These are phyloP conservation scores for Acephala macrosclerotiorum DNA, from an alignment of 2,329 filamentous ascomycete genomes.

Conservation along the genomic window DNA sequence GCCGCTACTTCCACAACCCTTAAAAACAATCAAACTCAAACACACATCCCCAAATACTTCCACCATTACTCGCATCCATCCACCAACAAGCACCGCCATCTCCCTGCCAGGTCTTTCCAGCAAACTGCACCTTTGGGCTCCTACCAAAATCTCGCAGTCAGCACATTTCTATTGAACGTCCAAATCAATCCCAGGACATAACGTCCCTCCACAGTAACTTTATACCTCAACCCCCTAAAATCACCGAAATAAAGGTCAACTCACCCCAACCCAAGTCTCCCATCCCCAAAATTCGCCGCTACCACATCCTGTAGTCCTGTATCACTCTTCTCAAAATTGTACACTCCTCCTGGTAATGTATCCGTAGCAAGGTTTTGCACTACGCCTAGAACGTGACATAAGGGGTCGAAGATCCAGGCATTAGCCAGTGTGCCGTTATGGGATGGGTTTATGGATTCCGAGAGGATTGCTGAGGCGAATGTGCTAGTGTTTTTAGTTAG, in stretches of 20 bases:
- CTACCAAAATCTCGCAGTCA: too few species aligned
- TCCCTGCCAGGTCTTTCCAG: background rate
- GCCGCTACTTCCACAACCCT: background rate
- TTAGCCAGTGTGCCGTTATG: background rate
- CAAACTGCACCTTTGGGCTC: background rate
- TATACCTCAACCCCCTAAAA: too few species aligned
- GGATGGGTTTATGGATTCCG: background rate
- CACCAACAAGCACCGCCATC: slow-evolving; percentile 4
- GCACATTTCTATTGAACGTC: too few species aligned
- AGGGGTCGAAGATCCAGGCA: background rate
- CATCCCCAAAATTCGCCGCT: background rate
- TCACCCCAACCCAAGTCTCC: too few species aligned
- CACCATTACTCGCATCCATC: slow-evolving; percentile 1
- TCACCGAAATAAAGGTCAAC: too few species aligned
- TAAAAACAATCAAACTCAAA: slow-evolving; percentile 14
- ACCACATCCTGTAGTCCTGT: background rate
- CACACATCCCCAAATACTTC: background rate
- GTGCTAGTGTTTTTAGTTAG: background rate
- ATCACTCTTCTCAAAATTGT: background rate
- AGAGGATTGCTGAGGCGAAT: slow-evolving; percentile 1
- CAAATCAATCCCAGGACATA: too few species aligned
- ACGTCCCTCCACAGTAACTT: too few species aligned
- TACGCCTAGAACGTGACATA: background rate
- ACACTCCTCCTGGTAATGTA: background rate
- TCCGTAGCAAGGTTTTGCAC: background rate